A percentile compares a stretch with the other conserved stretches of the same genome.
Conservation (phyloP, 2,329 filamentous ascomycete genomes). For the Cercospora sp. region DNA sequence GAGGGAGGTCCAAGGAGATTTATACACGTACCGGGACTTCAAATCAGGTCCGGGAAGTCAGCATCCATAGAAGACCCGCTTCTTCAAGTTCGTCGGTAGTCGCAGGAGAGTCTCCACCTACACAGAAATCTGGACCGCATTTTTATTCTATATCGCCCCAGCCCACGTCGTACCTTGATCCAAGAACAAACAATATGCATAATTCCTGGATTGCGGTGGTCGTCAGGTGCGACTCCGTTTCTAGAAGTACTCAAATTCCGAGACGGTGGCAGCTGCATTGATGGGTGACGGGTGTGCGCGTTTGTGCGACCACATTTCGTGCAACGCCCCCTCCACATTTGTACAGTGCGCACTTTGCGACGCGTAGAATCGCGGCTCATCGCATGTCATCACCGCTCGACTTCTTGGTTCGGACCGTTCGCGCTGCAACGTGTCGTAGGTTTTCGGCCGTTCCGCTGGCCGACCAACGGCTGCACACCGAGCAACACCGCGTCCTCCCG, state of each 20-base stretch:
- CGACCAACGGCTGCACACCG: slow-evolving; percentile 2
- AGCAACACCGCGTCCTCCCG: slow-evolving; percentile 4
- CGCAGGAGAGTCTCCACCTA: slow-evolving; percentile 18
- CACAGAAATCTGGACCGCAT: slow-evolving; percentile 10
- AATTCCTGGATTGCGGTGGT: slow-evolving; percentile 19
- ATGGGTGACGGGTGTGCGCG: slow-evolving; percentile 15
- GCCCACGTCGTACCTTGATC: slow-evolving; percentile 19
- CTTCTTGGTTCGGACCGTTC: slow-evolving; percentile 7
- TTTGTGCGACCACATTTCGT: slow-evolving; percentile 21
- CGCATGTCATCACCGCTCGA: slow-evolving; percentile 4
- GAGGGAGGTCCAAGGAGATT: background rate
- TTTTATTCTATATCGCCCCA: slow-evolving; percentile 11
- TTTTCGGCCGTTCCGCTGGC: background rate
- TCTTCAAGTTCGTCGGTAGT: background rate
- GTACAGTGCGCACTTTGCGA: slow-evolving; percentile 1
- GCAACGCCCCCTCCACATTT: slow-evolving; percentile 12
- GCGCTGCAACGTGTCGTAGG: background rate
- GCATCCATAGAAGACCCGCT: slow-evolving; percentile 3
- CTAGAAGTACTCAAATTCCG: slow-evolving; percentile 24
- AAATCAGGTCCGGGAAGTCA: background rate
- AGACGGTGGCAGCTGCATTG: slow-evolving; percentile 20
- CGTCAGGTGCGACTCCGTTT: slow-evolving; percentile 24
- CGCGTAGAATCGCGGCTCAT: slow-evolving; percentile 8
- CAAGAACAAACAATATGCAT: slow-evolving; percentile 21
- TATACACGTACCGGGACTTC: slow-evolving; percentile 1